A percentile compares a stretch with the other conserved stretches of the same genome.
phyloP scores from a whole-genome alignment of 1,284 basidiomycete species.

The Boletus sp. region DNA sequence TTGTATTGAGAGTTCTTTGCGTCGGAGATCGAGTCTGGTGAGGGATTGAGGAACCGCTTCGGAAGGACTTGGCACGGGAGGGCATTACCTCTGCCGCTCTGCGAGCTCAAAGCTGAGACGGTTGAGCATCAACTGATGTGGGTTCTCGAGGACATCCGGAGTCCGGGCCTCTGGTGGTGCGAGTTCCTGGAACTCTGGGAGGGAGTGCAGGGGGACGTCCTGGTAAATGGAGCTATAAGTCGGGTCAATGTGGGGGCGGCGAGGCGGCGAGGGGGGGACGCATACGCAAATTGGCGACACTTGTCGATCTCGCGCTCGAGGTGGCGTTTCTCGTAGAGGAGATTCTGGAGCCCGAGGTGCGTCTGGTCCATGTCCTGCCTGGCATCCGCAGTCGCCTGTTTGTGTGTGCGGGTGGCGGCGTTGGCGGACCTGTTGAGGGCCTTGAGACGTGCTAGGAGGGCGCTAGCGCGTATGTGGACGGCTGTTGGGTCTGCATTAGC shows the following conservation, averaged over 20 bases:
- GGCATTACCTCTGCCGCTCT: conserved; percentile 68
- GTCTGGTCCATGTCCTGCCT: conserved; percentile 81
- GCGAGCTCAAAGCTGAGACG: conserved; percentile 76
- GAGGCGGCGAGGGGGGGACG: conserved; percentile 1
- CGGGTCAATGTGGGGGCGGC: conserved; percentile 1
- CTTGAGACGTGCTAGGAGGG: conserved; percentile 72
- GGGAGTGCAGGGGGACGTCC: conserved; percentile 65
- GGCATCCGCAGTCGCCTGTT: conserved; percentile 69
- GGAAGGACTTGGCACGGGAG: conserved; percentile 8
- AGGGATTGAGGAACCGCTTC: conserved; percentile 8
- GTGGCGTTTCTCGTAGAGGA: conserved; percentile 79
- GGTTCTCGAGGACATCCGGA: conserved; percentile 54
- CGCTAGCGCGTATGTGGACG: conserved; percentile 60
- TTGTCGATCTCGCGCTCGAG: conserved; percentile 83
- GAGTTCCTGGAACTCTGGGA: conserved; percentile 60
- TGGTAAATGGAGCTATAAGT: conserved; percentile 70
- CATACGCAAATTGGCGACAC: conserved; percentile 81
- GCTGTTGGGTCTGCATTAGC: conserved; percentile 46
- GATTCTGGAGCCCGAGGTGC: conserved; percentile 74
- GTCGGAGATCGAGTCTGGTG: conserved; percentile 59
- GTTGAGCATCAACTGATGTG: conserved; percentile 78
- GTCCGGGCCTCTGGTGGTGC: conserved; percentile 65
- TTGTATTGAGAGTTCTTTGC: conserved; percentile 57
- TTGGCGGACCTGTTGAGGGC: conserved; percentile 70
- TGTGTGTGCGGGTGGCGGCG: conserved; percentile 59